phyloP scores from a whole-genome alignment of 2,329 filamentous ascomycete genomes.

The Rhinocladiella similis region DNA sequence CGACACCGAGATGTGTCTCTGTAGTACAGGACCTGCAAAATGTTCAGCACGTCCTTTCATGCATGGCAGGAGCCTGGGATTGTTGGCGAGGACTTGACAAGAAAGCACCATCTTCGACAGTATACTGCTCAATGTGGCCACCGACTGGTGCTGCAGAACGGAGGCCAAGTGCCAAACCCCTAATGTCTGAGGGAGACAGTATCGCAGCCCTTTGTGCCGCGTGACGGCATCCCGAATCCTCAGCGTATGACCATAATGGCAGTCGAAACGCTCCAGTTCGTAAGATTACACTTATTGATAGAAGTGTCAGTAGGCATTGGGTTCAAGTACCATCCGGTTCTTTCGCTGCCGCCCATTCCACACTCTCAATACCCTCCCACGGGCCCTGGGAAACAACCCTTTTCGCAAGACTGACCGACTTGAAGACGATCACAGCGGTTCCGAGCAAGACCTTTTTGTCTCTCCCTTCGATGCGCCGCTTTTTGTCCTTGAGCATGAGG shows the following conservation, averaged over 20 bases:
- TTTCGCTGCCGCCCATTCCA: constrained; percentile 55
- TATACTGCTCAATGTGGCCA: no score
- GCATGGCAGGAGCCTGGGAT: no score
- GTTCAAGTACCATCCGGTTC: constrained; percentile 50
- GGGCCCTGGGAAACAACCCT: constrained; percentile 34
- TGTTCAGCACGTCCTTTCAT: no score
- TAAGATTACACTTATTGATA: background rate
- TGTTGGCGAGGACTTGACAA: no score
- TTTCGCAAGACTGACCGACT: constrained; percentile 48
- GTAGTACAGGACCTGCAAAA: no score
- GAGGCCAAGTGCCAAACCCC: no score
- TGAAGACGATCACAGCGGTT: constrained; percentile 57
- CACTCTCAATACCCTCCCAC: constrained; percentile 53
- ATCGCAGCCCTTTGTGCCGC: no score
- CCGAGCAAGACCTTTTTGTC: constrained; percentile 54
- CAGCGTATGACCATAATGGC: background rate
- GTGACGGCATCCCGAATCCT: no score
- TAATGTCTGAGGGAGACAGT: no score
- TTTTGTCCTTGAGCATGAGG: constrained; percentile 56
- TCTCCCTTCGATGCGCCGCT: constrained; percentile 47
- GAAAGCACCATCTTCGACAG: no score
- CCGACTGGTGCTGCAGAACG: no score
- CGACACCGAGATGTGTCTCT: no score
- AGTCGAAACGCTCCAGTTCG: background rate
- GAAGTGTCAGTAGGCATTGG: background rate